Evolutionary conservation across 495 filamentous ascomycete genomes (phyloP), one percentile per base, ranked within the genome.

Genomic region (Jackrogersella minutella): DNA sequence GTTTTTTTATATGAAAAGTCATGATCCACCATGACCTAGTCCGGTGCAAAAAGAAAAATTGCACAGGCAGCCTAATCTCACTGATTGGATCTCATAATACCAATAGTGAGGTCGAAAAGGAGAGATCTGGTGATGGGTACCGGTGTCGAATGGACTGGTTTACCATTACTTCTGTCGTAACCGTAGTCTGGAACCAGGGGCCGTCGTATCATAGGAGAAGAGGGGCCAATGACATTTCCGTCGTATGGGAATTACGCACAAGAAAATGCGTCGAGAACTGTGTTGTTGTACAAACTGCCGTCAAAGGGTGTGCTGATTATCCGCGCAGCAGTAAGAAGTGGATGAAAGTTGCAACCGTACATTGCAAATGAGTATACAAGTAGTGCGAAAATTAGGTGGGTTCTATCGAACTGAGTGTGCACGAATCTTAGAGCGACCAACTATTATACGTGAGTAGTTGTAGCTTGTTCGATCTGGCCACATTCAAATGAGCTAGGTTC

Each of bases 281-380:
- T 30, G 47, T 62, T 69, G 56, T 61, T 61, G 37, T 69, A 69
- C 66, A 69, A 37, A 57, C 37, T 57, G 51, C n/a, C 37, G 31
- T 34, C 19, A 43, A 13, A 19, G 58, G 47, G 44, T 46, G 16
- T 5, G 40, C 24, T 41, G 17, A 40, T 64, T 53, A 57, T 58
- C 66, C 61, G 43, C 5, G 43, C 14, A 37, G 41, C 50, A 49
- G 28, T 46, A 52, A 69, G 34, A 51, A 26, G 33, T 24, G 9
- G 37, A 46, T 55, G 41, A 57, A 60, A 64, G 22, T 39, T 51
- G 60, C 54, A 63, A 69, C 36, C 11, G n/a, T 30, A 11, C 2
- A 43, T 61, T 49, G 44, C 56, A 57, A 56, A 52, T 11, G 30
- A 41, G 49, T 64, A 61, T 44, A 53, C 34, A 53, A 14, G 7